These are phyloP conservation scores for Wallacemonas sp. DNA, from an alignment of 208 protist species.

Conservation along the genomic window DNA sequence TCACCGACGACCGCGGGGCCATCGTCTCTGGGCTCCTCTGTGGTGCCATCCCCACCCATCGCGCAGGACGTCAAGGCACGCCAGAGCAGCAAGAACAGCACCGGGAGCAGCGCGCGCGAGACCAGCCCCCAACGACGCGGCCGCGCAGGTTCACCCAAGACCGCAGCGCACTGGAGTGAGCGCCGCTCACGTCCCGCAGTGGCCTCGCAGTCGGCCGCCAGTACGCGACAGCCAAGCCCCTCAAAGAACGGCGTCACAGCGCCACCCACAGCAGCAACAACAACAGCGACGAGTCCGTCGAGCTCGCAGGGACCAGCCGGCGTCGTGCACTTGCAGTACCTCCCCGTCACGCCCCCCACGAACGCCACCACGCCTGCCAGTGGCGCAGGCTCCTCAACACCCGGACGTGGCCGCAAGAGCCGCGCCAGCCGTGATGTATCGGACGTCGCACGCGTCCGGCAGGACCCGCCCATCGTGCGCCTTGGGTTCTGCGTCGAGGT, in stretches of 20 bases:
- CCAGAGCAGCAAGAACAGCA: no score
- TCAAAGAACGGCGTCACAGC: no score
- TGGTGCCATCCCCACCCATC: not conserved
- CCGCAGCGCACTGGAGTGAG: not conserved
- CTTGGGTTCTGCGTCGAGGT: slow-evolving; percentile 79
- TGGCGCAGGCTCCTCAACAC: not conserved
- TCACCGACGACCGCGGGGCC: no score
- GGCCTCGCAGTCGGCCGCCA: no score
- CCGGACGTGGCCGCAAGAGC: not conserved
- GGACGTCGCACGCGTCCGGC: not conserved
- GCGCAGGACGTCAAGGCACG: no score
- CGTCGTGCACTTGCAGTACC: not conserved
- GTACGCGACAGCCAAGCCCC: no score
- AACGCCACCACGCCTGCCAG: not conserved
- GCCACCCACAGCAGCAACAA: not conserved
- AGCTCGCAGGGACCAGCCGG: not conserved
- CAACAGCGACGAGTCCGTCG: not conserved
- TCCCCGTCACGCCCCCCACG: not conserved
- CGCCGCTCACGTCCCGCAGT: not conserved
- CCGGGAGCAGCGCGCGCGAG: not conserved
- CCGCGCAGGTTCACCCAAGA: not conserved
- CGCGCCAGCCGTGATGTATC: not conserved
- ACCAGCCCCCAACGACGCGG: not conserved
- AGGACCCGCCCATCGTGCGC: slow-evolving; percentile 16
- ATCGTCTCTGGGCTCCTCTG: not conserved